Percentiles rank a stretch among this genome's conserved stretches.
These are phyloP conservation scores for Brachypodium distachyon DNA, from an alignment of 202 grass and related monocot species.

Conservation along the genomic window DNA sequence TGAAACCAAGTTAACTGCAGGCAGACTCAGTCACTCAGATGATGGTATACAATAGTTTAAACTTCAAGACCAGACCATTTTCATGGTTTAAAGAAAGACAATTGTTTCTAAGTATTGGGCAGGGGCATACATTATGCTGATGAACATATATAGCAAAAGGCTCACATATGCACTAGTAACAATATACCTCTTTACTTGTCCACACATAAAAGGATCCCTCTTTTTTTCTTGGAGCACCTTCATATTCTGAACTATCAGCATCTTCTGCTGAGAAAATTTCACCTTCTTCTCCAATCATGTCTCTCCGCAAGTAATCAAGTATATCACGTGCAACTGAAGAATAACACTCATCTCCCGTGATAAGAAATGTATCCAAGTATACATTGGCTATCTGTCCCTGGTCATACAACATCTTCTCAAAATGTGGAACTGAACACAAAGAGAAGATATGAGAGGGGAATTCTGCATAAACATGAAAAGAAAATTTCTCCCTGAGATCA, in stretches of 20 bases:
- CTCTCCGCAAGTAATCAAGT: constrained; percentile 92
- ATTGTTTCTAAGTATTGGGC: not conserved
- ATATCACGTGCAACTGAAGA: constrained; percentile 63
- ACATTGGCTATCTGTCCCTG: constrained; percentile 86
- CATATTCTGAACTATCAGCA: constrained; percentile 92
- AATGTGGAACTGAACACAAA: constrained; percentile 78
- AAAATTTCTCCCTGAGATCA: not conserved
- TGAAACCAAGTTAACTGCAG: not conserved
- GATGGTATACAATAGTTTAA: not conserved
- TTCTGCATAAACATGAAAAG: not conserved
- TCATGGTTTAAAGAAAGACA: too few relatives aligned
- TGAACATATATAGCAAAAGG: not conserved
- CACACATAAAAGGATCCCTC: constrained; percentile 92
- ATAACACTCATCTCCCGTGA: constrained; percentile 65
- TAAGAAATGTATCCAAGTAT: constrained; percentile 75
- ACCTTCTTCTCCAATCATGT: constrained; percentile 86
- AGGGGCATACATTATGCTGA: not conserved
- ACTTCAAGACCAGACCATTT: not conserved
- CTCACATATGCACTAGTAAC: not conserved
- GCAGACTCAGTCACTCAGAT: not conserved
- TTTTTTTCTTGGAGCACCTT: constrained; percentile 59
- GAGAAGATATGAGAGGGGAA: constrained; percentile 2
- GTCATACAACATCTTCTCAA: constrained; percentile 98
- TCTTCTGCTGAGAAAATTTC: constrained; percentile 97
- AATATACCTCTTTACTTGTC: constrained; percentile 69